Conservation (phyloP, 176 grass and related monocot species). For the Carex littledalei region DNA sequence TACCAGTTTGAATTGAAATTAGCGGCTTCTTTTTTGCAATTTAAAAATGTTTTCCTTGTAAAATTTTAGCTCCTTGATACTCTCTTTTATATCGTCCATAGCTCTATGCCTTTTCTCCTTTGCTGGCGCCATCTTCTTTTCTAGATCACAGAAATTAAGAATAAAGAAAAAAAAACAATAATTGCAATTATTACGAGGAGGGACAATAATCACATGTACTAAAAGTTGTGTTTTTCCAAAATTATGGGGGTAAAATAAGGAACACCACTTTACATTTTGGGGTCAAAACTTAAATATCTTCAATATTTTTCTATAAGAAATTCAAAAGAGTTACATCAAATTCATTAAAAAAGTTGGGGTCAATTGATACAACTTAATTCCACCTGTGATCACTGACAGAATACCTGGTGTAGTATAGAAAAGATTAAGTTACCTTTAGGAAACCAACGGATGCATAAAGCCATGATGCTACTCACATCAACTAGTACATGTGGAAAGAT, state of each 20-base stretch:
- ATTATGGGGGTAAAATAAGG: neutral
- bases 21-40: constrained; percentile 35
- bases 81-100: constrained; percentile 93
- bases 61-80: constrained; percentile 66
- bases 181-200: neutral
- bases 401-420: neutral
- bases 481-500: constrained; percentile 73
- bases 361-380: neutral
- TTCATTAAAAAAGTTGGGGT: neutral
- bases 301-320: neutral
- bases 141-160: constrained; percentile 22
- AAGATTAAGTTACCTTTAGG: constrained; percentile 53
- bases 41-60: constrained; percentile 89
- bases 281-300: neutral
- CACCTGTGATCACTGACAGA: neutral
- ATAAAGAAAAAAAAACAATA: constrained; percentile 1
- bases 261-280: neutral
- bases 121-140: constrained; percentile 54
- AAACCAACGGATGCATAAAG: constrained; percentile 80
- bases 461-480: constrained; percentile 88
- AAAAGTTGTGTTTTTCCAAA: neutral
- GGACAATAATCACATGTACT: neutral
- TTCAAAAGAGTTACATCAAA: neutral
- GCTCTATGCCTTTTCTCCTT: constrained; percentile 72
- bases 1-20: neutral